These are phyloP conservation scores for Lipomyces yamanashiensis DNA, from an alignment of 805 yeast species.

Conservation along the genomic window DNA sequence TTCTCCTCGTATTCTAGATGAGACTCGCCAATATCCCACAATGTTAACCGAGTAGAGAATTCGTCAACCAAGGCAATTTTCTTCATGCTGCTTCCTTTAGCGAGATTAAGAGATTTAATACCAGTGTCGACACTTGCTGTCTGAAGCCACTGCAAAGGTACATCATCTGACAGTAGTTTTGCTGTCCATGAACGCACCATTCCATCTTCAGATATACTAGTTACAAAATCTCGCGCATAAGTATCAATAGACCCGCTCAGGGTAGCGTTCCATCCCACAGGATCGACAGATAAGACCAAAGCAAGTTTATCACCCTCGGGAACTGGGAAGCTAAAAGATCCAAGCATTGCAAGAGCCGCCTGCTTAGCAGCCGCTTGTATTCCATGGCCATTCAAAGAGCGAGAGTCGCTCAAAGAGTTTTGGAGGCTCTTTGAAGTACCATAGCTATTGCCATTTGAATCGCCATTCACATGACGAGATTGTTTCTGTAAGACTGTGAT, in stretches of 20 bases:
- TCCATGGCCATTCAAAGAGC: constrained; percentile 2
- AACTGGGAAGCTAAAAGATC: constrained; percentile 37
- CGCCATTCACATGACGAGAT: background rate
- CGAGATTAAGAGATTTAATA: constrained; percentile 54
- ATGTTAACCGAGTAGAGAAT: constrained; percentile 55
- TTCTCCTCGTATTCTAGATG: constrained; percentile 54
- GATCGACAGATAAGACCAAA: constrained; percentile 54
- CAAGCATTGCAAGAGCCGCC: constrained; percentile 24
- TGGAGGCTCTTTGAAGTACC: background rate
- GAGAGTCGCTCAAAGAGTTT: background rate
- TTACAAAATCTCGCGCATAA: constrained; percentile 55
- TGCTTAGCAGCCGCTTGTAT: background rate
- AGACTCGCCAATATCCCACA: constrained; percentile 79
- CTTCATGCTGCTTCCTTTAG: constrained; percentile 76
- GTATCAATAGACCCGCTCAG: constrained; percentile 46
- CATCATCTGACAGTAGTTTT: constrained; percentile 36
- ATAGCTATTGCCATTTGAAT: background rate
- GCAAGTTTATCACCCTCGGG: constrained; percentile 48
- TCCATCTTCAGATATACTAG: constrained; percentile 62
- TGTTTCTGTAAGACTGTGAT: background rate
- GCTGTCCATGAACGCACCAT: constrained; percentile 55
- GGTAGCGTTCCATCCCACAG: constrained; percentile 59
- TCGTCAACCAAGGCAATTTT: constrained; percentile 76
- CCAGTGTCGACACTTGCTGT: constrained; percentile 60
- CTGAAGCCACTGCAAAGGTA: constrained; percentile 54